A percentile compares a stretch with the other conserved stretches of the same genome.
These are phyloP conservation scores for Penicillium pulvis DNA, from an alignment of 495 filamentous ascomycete species.

Conservation along the genomic window DNA sequence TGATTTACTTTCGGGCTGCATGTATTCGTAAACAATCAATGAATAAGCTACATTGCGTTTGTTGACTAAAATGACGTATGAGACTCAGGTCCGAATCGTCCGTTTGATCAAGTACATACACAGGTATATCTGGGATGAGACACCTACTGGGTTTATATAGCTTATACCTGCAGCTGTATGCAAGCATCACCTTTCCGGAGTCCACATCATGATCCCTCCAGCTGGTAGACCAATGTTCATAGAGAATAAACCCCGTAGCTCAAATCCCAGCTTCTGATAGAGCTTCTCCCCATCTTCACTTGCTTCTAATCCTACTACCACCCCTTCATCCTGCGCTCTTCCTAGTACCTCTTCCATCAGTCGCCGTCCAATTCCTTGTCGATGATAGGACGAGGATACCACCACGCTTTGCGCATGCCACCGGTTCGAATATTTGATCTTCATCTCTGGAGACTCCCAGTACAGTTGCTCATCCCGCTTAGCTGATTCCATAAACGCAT, in stretches of 20 bases:
- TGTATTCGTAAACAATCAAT: too few relatives aligned
- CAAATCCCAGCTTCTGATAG: conserved; percentile 11
- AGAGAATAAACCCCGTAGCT: conserved; percentile 12
- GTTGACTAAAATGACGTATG: not conserved
- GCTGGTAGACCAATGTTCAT: conserved; percentile 1
- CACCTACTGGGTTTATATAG: not conserved
- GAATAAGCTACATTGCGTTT: not conserved
- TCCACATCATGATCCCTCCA: conserved; percentile 15
- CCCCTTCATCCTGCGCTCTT: conserved; percentile 2
- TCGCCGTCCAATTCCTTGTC: conserved; percentile 9
- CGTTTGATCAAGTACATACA: too few relatives aligned
- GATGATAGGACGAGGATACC: conserved; percentile 11
- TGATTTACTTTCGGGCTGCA: not conserved
- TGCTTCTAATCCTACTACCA: conserved; percentile 13
- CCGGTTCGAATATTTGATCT: conserved; percentile 11
- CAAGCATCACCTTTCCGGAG: not conserved
- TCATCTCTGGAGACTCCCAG: conserved; percentile 13
- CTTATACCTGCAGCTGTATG: not conserved
- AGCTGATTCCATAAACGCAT: not conserved
- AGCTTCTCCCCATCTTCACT: conserved; percentile 16
- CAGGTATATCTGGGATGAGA: too few relatives aligned
- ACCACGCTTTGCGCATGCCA: conserved; percentile 16
- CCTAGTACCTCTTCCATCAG: conserved; percentile 9
- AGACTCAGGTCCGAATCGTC: not conserved
- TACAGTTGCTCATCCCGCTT: conserved; percentile 1